phyloP scores from a whole-genome alignment of 1,284 basidiomycete species.

The Mycena sp. region DNA sequence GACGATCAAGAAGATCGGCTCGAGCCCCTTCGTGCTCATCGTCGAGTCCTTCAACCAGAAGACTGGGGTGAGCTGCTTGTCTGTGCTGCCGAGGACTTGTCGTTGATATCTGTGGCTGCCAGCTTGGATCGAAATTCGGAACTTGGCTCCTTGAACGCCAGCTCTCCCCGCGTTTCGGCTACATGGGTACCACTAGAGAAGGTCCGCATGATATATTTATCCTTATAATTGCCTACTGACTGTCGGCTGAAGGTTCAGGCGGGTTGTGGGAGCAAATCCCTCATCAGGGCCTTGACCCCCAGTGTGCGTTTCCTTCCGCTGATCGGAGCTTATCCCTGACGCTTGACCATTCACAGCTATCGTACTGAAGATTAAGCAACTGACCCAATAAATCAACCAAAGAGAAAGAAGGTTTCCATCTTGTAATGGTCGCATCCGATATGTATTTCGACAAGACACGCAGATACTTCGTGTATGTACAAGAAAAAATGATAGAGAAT shows the following conservation, averaged over 20 bases:
- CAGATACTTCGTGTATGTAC: conserved; percentile 20
- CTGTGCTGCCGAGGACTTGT: neutral
- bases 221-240: conserved; percentile 11
- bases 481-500: neutral
- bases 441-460: conserved; percentile 18
- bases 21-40: conserved; percentile 79
- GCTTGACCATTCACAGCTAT: too few relatives aligned
- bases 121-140: conserved; percentile 84
- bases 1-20: conserved; percentile 75
- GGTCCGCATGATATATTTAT: conserved; percentile 58
- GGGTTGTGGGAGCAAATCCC: conserved; percentile 86
- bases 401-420: neutral
- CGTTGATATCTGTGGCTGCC: neutral
- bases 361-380: conserved; percentile 67
- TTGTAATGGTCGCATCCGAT: neutral
- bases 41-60: conserved; percentile 89
- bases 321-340: too few relatives aligned
- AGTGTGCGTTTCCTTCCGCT: too few relatives aligned
- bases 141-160: conserved; percentile 85
- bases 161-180: conserved; percentile 81
- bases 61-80: conserved; percentile 68
- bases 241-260: conserved; percentile 62
- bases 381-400: conserved; percentile 36
- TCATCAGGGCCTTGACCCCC: conserved; percentile 76
- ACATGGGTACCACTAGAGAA: conserved; percentile 84